Evolutionary conservation across 306 rosid genomes (phyloP).

Genomic region (Notholithocarpus densiflorus): DNA sequence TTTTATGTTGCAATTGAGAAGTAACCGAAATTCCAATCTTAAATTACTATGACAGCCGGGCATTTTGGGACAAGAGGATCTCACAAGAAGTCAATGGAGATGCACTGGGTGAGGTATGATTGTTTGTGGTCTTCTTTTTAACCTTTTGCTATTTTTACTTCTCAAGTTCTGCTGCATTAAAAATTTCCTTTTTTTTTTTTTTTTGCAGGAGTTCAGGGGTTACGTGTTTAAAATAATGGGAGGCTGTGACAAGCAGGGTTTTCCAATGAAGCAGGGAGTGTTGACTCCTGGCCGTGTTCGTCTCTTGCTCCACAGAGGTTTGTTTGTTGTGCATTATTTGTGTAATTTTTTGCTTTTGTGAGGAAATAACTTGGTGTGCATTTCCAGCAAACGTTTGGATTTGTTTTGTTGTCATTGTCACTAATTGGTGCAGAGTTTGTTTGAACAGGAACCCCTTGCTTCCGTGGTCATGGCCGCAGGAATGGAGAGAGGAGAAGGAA

Average conservation of each 20-base stretch:
- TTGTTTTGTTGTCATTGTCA: background rate
- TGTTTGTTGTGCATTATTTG: background rate
- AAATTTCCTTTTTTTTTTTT: background rate
- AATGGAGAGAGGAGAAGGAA: constrained; percentile 51
- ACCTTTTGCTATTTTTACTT: too few species aligned
- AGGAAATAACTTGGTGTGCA: too few species aligned
- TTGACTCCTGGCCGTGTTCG: constrained; percentile 45
- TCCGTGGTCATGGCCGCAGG: constrained; percentile 44
- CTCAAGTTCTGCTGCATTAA: too few species aligned
- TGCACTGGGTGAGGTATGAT: constrained; percentile 31
- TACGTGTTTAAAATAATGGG: constrained; percentile 49
- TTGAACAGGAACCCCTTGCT: constrained; percentile 41
- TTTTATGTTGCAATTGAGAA: too few species aligned
- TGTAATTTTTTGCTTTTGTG: background rate
- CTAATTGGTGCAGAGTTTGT: background rate
- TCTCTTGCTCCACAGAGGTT: constrained; percentile 44
- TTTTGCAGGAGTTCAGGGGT: constrained; percentile 36
- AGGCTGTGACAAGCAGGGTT: constrained; percentile 55
- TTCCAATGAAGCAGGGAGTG: constrained; percentile 57
- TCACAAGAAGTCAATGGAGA: constrained; percentile 43
- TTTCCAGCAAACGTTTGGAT: background rate
- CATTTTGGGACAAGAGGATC: constrained; percentile 28
- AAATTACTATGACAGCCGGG: constrained; percentile 9
- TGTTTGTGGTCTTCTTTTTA: background rate
- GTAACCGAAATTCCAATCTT: background rate